These are phyloP conservation scores for Nakazawaea anatomiae DNA, from an alignment of 805 yeast species.

Conservation along the genomic window DNA sequence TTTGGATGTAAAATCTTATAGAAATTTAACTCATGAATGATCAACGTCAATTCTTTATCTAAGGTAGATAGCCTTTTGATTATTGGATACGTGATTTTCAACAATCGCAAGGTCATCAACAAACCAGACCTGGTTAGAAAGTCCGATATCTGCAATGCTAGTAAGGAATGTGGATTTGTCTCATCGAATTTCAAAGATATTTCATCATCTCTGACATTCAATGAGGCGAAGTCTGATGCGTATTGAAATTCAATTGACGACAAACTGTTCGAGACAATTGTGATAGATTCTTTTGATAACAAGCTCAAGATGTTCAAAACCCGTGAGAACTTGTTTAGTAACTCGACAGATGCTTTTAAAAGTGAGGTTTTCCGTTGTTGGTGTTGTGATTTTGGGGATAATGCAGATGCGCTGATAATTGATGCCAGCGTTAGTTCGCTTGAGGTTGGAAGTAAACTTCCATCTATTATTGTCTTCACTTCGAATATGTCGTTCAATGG, in stretches of 20 bases:
- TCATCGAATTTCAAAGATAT: neutral
- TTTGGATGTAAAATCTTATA: conserved; percentile 1
- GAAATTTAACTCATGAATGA: conserved; percentile 6
- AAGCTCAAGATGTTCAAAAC: conserved; percentile 4
- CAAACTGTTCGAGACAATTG: conserved; percentile 2
- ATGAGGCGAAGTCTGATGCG: neutral
- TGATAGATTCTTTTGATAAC: conserved; percentile 2
- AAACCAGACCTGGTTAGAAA: conserved; percentile 1
- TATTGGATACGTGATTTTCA: conserved; percentile 6
- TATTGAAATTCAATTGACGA: conserved; percentile 4
- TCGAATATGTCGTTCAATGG: conserved; percentile 19
- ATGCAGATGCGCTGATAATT: neutral
- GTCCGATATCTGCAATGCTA: conserved; percentile 3
- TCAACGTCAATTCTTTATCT: neutral
- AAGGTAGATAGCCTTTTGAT: neutral
- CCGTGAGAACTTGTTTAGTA: conserved; percentile 5
- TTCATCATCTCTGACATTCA: neutral
- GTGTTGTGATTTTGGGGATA: neutral
- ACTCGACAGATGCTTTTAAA: conserved; percentile 3
- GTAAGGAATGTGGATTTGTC: conserved; percentile 4
- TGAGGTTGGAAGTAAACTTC: neutral
- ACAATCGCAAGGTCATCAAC: conserved; percentile 1
- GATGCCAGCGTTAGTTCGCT: conserved; percentile 4
- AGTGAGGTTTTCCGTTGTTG: neutral
- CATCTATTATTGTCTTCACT: conserved; percentile 21